Evolutionary conservation across 805 yeast genomes (phyloP), one percentile per base, ranked within the genome.

Genomic region (Isabelozyma gotoi): DNA sequence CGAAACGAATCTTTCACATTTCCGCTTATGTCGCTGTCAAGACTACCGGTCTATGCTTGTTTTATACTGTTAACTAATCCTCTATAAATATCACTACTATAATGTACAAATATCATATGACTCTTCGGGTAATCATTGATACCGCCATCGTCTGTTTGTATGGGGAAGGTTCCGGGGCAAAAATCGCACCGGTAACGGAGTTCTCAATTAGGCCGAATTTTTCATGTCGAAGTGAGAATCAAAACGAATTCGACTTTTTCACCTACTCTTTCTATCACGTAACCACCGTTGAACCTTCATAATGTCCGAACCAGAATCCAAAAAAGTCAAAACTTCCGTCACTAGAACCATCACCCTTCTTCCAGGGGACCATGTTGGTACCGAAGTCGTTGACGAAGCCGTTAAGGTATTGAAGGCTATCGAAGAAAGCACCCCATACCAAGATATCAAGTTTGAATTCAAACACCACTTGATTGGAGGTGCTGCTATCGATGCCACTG

Each of bases 311-410:
- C 55, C 56, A 19, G 53, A 51, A 35, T 45, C 21, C 18, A 53
- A 52, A 43, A 51, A 53, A 45, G 32, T 49, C 15, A 51, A 53
- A 36, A 33, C 42, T 10, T 44, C 46, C 33, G 48, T 38, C 19
- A 60, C 63, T 18, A 90, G 89, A 65, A 88, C 78, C 43, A 83
- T 92, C 56, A 95, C 94, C 31, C 79, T 92, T 42, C 76, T 92
- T 32, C 96, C 97, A 46, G 99, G 99, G 57, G 99, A 94, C 73
- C 98, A 94, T 62, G 96, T 88, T 49, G 99, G 99, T 56, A 81
- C 86, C 39, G 99, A 94, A 68, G 81, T 91, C 51, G 81, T 87
- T 44, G 82, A 73, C 19, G 97, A 91, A 74, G 97, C 99, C 39
- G 82, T 91, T 57, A 92, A 92, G 65, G 97, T 94, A 24, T 76